Percentiles rank a stretch among this genome's conserved stretches.
Evolutionary conservation across 2,329 filamentous ascomycete genomes (phyloP).

Genomic region (Lachnellula arida): DNA sequence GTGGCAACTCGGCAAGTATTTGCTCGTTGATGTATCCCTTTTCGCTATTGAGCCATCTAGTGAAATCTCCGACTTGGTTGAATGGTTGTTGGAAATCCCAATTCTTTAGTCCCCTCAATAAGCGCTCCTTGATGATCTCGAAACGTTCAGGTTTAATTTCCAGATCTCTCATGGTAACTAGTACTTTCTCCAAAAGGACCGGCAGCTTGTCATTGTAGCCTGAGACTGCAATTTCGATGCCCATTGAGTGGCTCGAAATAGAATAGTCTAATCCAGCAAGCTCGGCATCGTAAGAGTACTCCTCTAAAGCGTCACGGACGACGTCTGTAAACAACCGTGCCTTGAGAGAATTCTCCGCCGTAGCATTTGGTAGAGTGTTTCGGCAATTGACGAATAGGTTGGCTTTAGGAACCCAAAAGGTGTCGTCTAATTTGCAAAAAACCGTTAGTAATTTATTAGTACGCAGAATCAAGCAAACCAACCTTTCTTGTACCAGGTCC

Average conservation of each 20-base stretch:
- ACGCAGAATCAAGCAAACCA: neutral
- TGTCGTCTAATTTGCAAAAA: slow-evolving; percentile 58
- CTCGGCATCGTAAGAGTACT: slow-evolving; percentile 95
- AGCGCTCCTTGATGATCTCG: slow-evolving; percentile 81
- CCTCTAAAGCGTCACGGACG: slow-evolving; percentile 81
- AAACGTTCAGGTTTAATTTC: slow-evolving; percentile 85
- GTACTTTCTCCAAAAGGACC: slow-evolving; percentile 83
- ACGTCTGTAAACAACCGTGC: slow-evolving; percentile 77
- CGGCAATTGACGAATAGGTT: slow-evolving; percentile 77
- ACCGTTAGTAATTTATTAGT: neutral
- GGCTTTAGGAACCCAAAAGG: slow-evolving; percentile 96
- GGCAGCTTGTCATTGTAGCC: slow-evolving; percentile 97
- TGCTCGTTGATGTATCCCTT: slow-evolving; percentile 76
- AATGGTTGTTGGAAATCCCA: slow-evolving; percentile 86
- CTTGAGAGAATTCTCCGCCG: slow-evolving; percentile 73
- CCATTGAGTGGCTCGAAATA: slow-evolving; percentile 66
- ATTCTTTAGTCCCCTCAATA: slow-evolving; percentile 74
- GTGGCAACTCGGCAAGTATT: slow-evolving; percentile 68
- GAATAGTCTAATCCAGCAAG: slow-evolving; percentile 83
- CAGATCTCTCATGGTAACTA: slow-evolving; percentile 77
- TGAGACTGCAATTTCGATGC: slow-evolving; percentile 71
- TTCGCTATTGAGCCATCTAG: slow-evolving; percentile 73
- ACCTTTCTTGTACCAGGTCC: slow-evolving; percentile 90
- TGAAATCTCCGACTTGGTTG: slow-evolving; percentile 79
- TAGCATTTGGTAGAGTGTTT: slow-evolving; percentile 74